phyloP scores from a whole-genome alignment of 495 filamentous ascomycete species.

The Sporormia fimetaria region DNA sequence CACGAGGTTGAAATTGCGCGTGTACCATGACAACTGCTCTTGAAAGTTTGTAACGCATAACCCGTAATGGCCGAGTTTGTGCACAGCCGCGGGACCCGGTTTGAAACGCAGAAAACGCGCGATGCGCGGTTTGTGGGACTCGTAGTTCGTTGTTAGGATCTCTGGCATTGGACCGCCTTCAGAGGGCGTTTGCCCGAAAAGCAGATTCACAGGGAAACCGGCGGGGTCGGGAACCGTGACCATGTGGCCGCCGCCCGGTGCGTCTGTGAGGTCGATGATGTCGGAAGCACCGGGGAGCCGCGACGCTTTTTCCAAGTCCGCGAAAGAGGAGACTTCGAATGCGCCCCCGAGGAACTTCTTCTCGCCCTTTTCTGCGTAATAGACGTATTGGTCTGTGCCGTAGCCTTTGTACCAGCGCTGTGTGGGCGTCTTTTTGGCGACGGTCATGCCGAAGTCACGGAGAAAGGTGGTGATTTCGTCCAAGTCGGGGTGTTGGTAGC shows the following conservation, averaged over 20 bases:
- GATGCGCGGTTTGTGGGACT: constrained; percentile 30
- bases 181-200: constrained; percentile 41
- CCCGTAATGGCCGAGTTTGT: constrained; percentile 69
- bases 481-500: constrained; percentile 42
- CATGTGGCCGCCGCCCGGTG: constrained; percentile 47
- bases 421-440: constrained; percentile 28
- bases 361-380: constrained; percentile 31
- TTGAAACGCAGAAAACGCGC: constrained; percentile 32
- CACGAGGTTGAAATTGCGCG: constrained; percentile 54
- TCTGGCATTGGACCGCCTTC: constrained; percentile 36
- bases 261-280: constrained; percentile 41
- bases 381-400: constrained; percentile 33
- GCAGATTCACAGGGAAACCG: constrained; percentile 47
- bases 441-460: constrained; percentile 33
- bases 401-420: constrained; percentile 32
- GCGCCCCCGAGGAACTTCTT: constrained; percentile 35
- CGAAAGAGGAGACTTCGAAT: constrained; percentile 30
- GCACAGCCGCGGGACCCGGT: constrained; percentile 53
- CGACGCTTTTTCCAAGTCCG: constrained; percentile 30
- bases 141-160: constrained; percentile 42
- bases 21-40: constrained; percentile 50
- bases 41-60: constrained; percentile 50
- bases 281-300: constrained; percentile 35
- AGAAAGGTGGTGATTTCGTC: constrained; percentile 37
- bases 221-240: constrained; percentile 50